Evolutionary conservation across 768 basidiomycete genomes (phyloP), one percentile per base, ranked within the genome.

Genomic region (Suillus bovinus): DNA sequence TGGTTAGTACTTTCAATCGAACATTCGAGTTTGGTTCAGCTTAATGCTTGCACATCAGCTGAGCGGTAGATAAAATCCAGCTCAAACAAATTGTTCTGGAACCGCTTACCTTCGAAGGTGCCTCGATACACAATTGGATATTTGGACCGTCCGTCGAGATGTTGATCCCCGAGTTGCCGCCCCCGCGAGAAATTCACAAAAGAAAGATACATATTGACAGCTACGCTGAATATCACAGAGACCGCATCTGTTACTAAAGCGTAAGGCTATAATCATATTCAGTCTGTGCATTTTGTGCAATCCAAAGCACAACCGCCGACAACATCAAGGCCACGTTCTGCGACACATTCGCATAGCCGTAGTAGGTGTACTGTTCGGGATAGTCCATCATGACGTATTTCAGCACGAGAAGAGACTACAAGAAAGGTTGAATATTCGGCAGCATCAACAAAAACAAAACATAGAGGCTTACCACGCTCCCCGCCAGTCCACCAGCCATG

Each of bases 401-500:
- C 71, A 99, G 81, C 59, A 98, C 86, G 38, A 96, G 80, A 11
- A 97, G 81, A 16, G 91, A 90, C 96, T 98, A 72, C 2, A 36
- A 2, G 16, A 5, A 17, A 0, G 14, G 29, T 34, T 24, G 13
- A 29, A 52, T 10, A 60, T 11, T 14, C 14, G 24, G 46, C 10
- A 4, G 33, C 9, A 2, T 46, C 34, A 31, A 31, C 13, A 55
- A 27, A 31, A 46, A n/a, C n/a, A n/a, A 33, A 2, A 39, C 42
- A 39, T 27, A 42, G 27, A 38, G 16, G 86, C 95, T 69, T 71
- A 98, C 96, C 72, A 97, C 86, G 71, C 94, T 96, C 56, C 96
- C 97, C n/a, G 96, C 97, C 50, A 99, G 73, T 0, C 97, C 97
- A 9, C 97, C 96, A 2, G 97, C 97, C 94, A 99, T 95, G 52